Evolutionary conservation across 176 grass and related monocot genomes (phyloP), one percentile per base, ranked within the genome.

Genomic region (Saccharum spontaneum): DNA sequence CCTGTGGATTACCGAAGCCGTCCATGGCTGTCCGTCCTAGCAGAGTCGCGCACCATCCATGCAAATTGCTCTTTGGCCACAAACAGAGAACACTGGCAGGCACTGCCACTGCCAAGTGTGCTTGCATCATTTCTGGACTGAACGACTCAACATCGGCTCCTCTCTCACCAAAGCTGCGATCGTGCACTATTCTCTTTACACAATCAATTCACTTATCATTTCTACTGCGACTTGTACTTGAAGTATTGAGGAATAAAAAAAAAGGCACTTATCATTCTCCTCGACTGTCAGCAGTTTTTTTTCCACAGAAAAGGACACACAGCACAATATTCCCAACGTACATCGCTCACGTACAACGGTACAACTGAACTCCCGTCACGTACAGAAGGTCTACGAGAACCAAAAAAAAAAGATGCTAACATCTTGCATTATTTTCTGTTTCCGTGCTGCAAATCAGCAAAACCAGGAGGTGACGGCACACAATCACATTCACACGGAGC

Each of bases 391-490:
- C 61, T 67, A 75, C 34, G 62, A 84, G 66, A 73, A 73, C 44
- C 28, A 28, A 28, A 28, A 79, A 74, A 87, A 73, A 71, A 15
- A 34, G 1, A 66, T n/a, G 28, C 26, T 18, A 23, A 17, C 76
- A 75, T 63, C 39, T 76, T 20, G 22, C 38, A 70, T 90, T 84
- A 82, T 87, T 90, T 57, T 46, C 22, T 71, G 71, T 39, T 66
- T 79, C 37, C n/a, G 49, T 87, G 69, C 33, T 63, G 54, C 71
- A 54, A 71, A 76, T 49, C 54, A 66, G 81, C 52, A 76, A 72
- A 77, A 71, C 52, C 40, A 57, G 39, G 38, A 45, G 48, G 41
- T 9, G 28, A 20, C 22, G 48, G 41, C 22, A 72, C 72, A 57
- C 12, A n/a, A 62, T 39, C 73, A 84, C 67, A 59, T 24, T 62